Base-by-base conservation (phyloP, 2,329 filamentous ascomycete species). In the Pseudodiploospora longispora region DNA sequence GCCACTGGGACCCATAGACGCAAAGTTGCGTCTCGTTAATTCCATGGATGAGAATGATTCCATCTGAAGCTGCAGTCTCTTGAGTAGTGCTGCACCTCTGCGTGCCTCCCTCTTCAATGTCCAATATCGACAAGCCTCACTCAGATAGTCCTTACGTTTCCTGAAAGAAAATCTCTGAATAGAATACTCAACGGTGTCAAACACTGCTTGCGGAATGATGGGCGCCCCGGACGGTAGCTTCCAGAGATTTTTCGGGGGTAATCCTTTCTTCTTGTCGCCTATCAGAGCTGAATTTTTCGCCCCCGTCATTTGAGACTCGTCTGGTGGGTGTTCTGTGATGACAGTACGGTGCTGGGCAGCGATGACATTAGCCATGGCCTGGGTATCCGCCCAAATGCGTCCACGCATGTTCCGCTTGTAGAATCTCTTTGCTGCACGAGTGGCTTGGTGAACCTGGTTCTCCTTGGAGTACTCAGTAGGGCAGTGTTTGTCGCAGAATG, bases 31-130 rank as follows among this genome's bases (percentile, higher is more conserved):
- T 42, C 93, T 79, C 2, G 93, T 96, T 52, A 98, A 83, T 65
- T 98, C 93, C 85, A 96, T 95, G 0, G 89, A 95, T 6, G 91
- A 91, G 63, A 97, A 98, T 0, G 88, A 87, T 63, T 97, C 91
- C 75, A 96, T 85, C 63, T 96, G 90, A 46, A 97, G 69, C 62
- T 98, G 93, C 19, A 98, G 74, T 32, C 93, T 82, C 67, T 97
- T 97, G 47, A 98, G 75, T 44, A 98, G 72, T 4, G 93, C 88
- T 30, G 93, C 93, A 38, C 93, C 93, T 47, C 93, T 78, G 31
- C 93, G 82, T 49, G 91, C 87, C 63, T 98, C 93, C 44, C 93
- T 81, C 68, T 98, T 98, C 50, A 98, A 66, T 0, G 93, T 97
- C 93, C 93, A 98, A 66, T 97, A 98, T 55, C 88, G 89, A 68